These are phyloP conservation scores for Brassica hybrid DNA, from an alignment of 441 rosid species.

Conservation along the genomic window DNA sequence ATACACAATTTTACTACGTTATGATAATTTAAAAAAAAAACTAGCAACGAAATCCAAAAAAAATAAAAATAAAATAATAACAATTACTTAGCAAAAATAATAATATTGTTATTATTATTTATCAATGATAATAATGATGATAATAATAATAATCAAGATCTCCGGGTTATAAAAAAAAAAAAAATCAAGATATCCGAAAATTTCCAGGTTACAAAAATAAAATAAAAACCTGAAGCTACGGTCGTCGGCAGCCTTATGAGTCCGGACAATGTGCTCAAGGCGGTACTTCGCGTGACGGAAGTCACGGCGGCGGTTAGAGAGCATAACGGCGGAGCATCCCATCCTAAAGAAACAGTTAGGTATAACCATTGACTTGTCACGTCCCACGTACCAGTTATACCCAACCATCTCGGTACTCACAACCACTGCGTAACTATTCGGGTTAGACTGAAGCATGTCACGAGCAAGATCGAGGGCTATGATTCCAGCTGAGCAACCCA, in stretches of 20 bases:
- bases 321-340: conserved; percentile 81
- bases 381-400: conserved; percentile 84
- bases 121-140: no score
- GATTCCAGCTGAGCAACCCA: conserved; percentile 95
- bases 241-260: conserved; percentile 92
- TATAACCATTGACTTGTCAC: conserved; percentile 78
- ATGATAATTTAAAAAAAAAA: not conserved
- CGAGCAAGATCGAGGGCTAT: conserved; percentile 81
- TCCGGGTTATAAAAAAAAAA: no score
- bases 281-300: conserved; percentile 75
- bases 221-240: conserved; percentile 79
- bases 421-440: conserved; percentile 76
- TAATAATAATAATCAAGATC: no score
- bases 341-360: conserved; percentile 88
- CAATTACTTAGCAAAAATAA: no score
- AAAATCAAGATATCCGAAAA: no score
- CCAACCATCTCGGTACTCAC: conserved; percentile 96
- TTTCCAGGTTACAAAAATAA: no score
- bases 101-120: no score
- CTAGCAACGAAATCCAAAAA: no score
- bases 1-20: conserved; percentile 6
- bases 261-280: conserved; percentile 84
- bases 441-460: conserved; percentile 86
- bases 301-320: conserved; percentile 84
- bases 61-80: no score